Percentiles rank a stretch among this genome's conserved stretches.
Conservation (phyloP, 2,329 filamentous ascomycete species). For the Fusarium globosum region DNA sequence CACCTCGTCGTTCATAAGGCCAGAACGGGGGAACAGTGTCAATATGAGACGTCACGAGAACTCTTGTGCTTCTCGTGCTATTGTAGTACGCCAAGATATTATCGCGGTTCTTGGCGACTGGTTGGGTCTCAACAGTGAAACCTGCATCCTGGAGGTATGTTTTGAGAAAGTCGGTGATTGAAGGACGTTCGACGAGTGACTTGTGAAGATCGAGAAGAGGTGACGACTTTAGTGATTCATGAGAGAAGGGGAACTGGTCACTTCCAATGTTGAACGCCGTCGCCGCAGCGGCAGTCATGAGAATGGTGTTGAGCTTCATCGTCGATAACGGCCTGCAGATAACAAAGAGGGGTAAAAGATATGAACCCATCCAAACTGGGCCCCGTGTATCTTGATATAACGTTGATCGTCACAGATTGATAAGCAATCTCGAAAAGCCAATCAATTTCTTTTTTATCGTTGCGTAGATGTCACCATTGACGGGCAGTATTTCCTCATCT, state of each 20-base stretch:
- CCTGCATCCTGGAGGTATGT: neutral
- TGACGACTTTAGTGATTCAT: rapidly evolving
- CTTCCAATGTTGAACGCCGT: neutral
- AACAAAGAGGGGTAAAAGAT: neutral
- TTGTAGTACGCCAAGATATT: constrained; percentile 7
- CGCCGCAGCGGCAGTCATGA: neutral
- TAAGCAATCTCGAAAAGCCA: neutral
- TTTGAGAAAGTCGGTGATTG: neutral
- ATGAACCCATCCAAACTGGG: neutral
- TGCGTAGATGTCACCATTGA: neutral
- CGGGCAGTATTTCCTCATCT: neutral
- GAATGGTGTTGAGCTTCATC: neutral
- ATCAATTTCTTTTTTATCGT: neutral
- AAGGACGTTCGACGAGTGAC: neutral
- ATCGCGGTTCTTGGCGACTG: neutral
- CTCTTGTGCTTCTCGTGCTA: neutral
- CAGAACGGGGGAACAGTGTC: constrained; percentile 11
- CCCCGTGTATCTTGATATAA: neutral
- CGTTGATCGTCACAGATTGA: neutral
- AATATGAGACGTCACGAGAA: constrained; percentile 8
- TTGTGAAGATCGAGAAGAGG: neutral
- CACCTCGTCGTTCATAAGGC: constrained; percentile 1
- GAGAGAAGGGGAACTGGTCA: neutral
- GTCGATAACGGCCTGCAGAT: neutral
- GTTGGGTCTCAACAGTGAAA: neutral